Percentiles rank a stretch among this genome's conserved stretches.
These are phyloP conservation scores for Deuterostichococcus epilithicus DNA, from an alignment of 139 green algal species.

Conservation along the genomic window DNA sequence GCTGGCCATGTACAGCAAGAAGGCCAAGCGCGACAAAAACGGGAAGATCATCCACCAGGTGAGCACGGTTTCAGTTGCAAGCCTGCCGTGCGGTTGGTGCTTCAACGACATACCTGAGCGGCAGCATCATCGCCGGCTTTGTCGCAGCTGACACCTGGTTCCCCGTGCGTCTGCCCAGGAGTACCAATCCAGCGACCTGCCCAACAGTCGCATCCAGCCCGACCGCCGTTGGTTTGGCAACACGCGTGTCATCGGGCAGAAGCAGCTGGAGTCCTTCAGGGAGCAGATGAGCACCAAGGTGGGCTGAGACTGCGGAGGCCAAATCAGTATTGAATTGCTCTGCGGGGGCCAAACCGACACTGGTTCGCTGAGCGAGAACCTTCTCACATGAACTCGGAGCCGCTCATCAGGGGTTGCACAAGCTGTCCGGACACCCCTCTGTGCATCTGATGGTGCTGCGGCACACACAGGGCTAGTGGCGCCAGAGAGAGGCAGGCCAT, in stretches of 20 bases:
- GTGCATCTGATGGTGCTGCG: too few species aligned
- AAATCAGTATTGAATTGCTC: too few species aligned
- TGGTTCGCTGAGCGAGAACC: too few species aligned
- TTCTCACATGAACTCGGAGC: too few species aligned
- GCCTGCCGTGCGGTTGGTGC: too few species aligned
- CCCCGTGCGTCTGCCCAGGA: slow-evolving; percentile 57
- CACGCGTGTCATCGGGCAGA: slow-evolving; percentile 93
- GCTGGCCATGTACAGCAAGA: slow-evolving; percentile 96
- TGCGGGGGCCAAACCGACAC: too few species aligned
- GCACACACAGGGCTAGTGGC: too few species aligned
- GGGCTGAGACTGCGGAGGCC: not conserved
- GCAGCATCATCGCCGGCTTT: not conserved
- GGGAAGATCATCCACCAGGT: slow-evolving; percentile 82
- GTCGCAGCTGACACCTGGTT: not conserved
- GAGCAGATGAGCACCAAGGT: slow-evolving; percentile 90
- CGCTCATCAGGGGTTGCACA: too few species aligned
- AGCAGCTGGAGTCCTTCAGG: slow-evolving; percentile 93
- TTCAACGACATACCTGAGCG: too few species aligned
- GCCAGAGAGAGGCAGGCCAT: too few species aligned
- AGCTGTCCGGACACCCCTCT: too few species aligned
- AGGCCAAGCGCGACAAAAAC: slow-evolving; percentile 81
- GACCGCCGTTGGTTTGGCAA: slow-evolving; percentile 97
- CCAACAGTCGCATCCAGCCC: slow-evolving; percentile 93
- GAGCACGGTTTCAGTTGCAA: too few species aligned
- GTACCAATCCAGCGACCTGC: slow-evolving; percentile 90